Evolutionary conservation across 2,329 filamentous ascomycete genomes (phyloP).

Genomic region (Ascochyta lentis): DNA sequence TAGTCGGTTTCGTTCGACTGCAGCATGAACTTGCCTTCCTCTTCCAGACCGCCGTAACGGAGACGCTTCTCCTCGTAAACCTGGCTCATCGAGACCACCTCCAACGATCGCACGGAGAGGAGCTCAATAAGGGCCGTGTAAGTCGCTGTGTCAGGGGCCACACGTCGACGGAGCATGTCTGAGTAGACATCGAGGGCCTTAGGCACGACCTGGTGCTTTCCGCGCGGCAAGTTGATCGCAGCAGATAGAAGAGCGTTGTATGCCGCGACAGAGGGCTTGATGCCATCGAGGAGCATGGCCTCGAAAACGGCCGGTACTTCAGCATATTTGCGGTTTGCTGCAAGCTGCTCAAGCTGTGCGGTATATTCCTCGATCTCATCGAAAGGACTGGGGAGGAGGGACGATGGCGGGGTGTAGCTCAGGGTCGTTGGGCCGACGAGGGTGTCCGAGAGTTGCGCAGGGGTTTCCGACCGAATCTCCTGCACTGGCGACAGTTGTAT

Average conservation of each 20-base stretch:
- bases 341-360: constrained; percentile 77
- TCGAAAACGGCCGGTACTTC: constrained; percentile 93
- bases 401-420: constrained; percentile 48
- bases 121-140: constrained; percentile 88
- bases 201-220: constrained; percentile 82
- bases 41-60: constrained; percentile 85
- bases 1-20: constrained; percentile 86
- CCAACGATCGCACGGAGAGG: constrained; percentile 79
- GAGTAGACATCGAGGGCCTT: constrained; percentile 95
- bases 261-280: constrained; percentile 81
- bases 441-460: constrained; percentile 39
- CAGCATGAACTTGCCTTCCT: constrained; percentile 85
- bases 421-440: constrained; percentile 35
- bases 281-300: constrained; percentile 81
- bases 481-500: constrained; percentile 40
- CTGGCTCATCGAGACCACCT: constrained; percentile 76
- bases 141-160: constrained; percentile 81
- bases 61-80: constrained; percentile 79
- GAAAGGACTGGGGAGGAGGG: constrained; percentile 65
- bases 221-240: constrained; percentile 79
- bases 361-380: constrained; percentile 75
- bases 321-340: constrained; percentile 74
- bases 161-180: constrained; percentile 89
- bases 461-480: constrained; percentile 40
- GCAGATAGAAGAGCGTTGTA: constrained; percentile 91